phyloP scores from a whole-genome alignment of 768 basidiomycete species.

The Auricularia cornea region DNA sequence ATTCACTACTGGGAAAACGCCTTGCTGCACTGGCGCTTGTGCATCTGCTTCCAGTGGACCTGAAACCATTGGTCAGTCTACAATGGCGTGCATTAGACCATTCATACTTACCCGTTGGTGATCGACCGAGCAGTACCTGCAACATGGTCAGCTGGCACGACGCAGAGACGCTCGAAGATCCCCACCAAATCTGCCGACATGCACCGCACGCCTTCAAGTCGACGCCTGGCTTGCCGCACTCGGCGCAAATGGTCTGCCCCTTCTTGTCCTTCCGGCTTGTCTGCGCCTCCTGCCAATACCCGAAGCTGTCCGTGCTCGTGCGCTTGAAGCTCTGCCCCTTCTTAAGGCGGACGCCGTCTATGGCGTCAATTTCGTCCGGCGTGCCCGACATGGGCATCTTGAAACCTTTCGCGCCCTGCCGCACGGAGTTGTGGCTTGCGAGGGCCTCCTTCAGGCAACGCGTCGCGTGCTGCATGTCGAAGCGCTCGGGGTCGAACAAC shows the following conservation, averaged over 20 bases:
- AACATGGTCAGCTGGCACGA: not conserved
- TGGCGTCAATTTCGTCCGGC: too few species aligned
- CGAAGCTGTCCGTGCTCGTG: conserved; percentile 15
- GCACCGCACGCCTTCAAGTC: conserved; percentile 21
- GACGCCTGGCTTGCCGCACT: conserved; percentile 23
- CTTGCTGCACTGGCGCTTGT: conserved; percentile 18
- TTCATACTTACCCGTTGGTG: not conserved
- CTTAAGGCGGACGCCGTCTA: conserved; percentile 1
- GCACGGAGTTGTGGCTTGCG: conserved; percentile 18
- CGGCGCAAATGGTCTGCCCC: conserved; percentile 18
- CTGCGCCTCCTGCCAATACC: conserved; percentile 21
- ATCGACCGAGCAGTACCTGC: not conserved
- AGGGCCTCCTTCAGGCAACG: conserved; percentile 18
- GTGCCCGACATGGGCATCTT: conserved; percentile 14
- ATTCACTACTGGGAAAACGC: conserved; percentile 1
- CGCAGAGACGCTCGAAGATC: conserved; percentile 15
- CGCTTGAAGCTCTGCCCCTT: conserved; percentile 6
- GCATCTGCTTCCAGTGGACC: conserved; percentile 20
- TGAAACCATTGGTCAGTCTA: conserved; percentile 2
- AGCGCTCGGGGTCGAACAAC: conserved; percentile 16
- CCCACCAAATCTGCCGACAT: conserved; percentile 16
- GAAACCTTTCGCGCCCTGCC: conserved; percentile 20
- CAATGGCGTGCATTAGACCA: not conserved
- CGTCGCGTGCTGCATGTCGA: conserved; percentile 18
- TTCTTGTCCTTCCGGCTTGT: conserved; percentile 18